These are phyloP conservation scores for Clonostachys chloroleuca DNA, from an alignment of 2,329 filamentous ascomycete genomes.

Conservation along the genomic window DNA sequence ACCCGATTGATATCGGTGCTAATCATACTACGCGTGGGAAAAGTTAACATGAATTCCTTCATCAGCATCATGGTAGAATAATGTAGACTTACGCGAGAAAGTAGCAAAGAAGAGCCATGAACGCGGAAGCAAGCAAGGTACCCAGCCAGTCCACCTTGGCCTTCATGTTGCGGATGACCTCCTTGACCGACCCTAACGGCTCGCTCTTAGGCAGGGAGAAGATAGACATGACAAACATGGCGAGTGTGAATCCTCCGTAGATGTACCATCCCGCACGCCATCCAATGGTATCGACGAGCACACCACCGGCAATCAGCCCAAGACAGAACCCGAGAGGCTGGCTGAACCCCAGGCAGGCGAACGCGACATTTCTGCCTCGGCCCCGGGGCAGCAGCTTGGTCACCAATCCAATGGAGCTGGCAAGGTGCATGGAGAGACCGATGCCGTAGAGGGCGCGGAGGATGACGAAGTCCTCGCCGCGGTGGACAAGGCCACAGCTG, in stretches of 20 bases:
- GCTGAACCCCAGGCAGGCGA: slow-evolving; percentile 37
- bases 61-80: not conserved
- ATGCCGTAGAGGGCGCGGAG: slow-evolving; percentile 33
- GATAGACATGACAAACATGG: slow-evolving; percentile 24
- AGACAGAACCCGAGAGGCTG: slow-evolving; percentile 44
- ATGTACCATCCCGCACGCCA: slow-evolving; percentile 44
- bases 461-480: slow-evolving; percentile 25
- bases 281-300: slow-evolving; percentile 38
- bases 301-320: slow-evolving; percentile 43
- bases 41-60: slow-evolving; percentile 1
- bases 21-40: slow-evolving; percentile 14
- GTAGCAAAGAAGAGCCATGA: slow-evolving; percentile 44
- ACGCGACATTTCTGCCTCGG: slow-evolving; percentile 29
- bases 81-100: slow-evolving; percentile 40
- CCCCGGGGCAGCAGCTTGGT: slow-evolving; percentile 21
- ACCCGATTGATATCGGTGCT: slow-evolving; percentile 34
- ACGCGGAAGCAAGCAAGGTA: slow-evolving; percentile 36
- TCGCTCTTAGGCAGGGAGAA: slow-evolving; percentile 23
- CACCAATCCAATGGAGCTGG: slow-evolving; percentile 27
- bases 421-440: slow-evolving; percentile 23
- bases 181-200: slow-evolving; percentile 4
- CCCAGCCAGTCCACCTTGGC: slow-evolving; percentile 51
- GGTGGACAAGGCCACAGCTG: slow-evolving; percentile 19
- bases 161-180: slow-evolving; percentile 11
- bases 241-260: slow-evolving; percentile 23